Base-by-base conservation (phyloP, 441 rosid genomes). In the Populus tomentosa region DNA sequence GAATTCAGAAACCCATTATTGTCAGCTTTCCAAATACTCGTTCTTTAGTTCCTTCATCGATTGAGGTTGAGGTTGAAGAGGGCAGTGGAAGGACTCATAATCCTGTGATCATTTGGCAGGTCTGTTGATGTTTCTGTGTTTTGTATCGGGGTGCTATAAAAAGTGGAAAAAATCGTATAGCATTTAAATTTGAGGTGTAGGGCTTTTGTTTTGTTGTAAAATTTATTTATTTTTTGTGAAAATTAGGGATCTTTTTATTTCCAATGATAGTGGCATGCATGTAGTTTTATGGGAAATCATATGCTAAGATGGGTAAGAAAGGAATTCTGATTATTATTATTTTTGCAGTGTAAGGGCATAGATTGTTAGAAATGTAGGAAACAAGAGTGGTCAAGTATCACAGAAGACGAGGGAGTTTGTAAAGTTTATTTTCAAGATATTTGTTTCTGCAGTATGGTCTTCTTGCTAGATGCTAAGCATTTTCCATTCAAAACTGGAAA, bases 31-130 rank as follows among this genome's bases (percentile, higher is more conserved):
- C 88, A 33, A 82, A 77, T 28, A 83, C 78, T 63, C 69, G 79
- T 70, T 81, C 79, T 74, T 82, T 80, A 24, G 6, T 67, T 63
- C 59, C 85, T 7, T 81, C 86, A 33, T 83, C 92, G 1, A 64
- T 91, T 33, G 88, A 86, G 72, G 6, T 83, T 14, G 91, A 93
- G 82, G 87, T 81, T 7, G 91, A 89, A 76, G 88, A 82, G 69
- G 80, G 84, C 69, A 69, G 90, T 61, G 91, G 93, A 38, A 91
- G 80, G 84, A 89, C 98, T 80, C 88, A 94, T 26, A 93, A 93
- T 69, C 90, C 93, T 63, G 42, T 89, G 63, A 82, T 93, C 77
- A 84, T 94, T 71, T 93, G 98, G 98, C 98, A 94, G 98, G 98
- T 94, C 42, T 13, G 82, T 76, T 62, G 20, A 46, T 26, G 20